Evolutionary conservation across 2,329 filamentous ascomycete species (phyloP), one percentile per base, ranked within the genome.

Genomic region (Xylariaceae sp.): DNA sequence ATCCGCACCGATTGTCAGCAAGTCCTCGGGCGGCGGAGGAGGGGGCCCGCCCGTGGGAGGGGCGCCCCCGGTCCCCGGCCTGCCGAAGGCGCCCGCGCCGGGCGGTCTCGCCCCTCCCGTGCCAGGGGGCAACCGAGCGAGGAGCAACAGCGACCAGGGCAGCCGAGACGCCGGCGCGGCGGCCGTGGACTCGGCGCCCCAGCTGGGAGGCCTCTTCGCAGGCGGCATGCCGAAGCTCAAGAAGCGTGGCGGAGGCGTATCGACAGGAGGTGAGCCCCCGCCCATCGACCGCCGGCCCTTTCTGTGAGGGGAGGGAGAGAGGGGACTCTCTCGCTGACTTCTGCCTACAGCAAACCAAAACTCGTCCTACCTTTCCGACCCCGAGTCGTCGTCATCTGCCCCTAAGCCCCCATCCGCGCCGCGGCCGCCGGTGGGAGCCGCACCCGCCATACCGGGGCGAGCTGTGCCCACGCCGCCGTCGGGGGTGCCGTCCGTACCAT

Each of bases 171-270:
- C 55, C 24, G 55, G 49, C 26, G 53, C 59, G 3, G 49, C 54
- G 14, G 12, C 61, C 2, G 60, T 70, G 46, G 74, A 80, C 15
- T 60, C 76, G 14, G 76, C 85, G 30, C 87, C 88, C 9, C 90
- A 95, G 56, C 60, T 96, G 9, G 90, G 69, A 19, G 92, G 92
- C 1, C 60, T 98, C 17, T 94, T 98, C 54, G 87, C 85, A 1
- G 89, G 87, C 22, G 92, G 90, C 23, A 96, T 96, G 76, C 92
- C 92, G 3, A 96, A 95, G 64, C 58, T 98, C 52, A 84, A 85
- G 58, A 95, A 93, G 65, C 74, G 80, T 3, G 83, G 87, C 36
- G 89, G 85, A 30, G 83, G 83, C 24, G 68, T 90, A 38, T 74
- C 87, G 58, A 90, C 84, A 2, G 84, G 80, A 56, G 71, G 71